phyloP scores from a whole-genome alignment of 805 yeast species.

The Yarrowia sp. region DNA sequence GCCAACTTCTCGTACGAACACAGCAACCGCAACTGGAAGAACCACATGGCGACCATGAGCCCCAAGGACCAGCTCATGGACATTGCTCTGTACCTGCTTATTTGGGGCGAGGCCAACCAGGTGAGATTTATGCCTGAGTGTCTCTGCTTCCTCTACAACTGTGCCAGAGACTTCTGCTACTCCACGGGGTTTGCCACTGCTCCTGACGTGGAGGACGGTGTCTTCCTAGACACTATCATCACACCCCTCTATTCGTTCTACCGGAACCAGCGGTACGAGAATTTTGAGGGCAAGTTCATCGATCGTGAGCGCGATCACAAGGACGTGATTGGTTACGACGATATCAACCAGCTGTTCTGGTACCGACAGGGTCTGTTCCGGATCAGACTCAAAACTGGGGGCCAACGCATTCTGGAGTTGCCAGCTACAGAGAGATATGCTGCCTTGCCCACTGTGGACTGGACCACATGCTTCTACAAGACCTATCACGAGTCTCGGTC shows the following conservation, averaged over 20 bases:
- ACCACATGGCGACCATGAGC: constrained; percentile 58
- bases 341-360: constrained; percentile 89
- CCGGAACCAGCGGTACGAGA: constrained; percentile 60
- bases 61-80: constrained; percentile 67
- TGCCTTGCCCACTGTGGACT: constrained; percentile 60
- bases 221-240: constrained; percentile 66
- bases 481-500: constrained; percentile 93
- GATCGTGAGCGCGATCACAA: constrained; percentile 69
- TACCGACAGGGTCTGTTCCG: constrained; percentile 70
- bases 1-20: constrained; percentile 59
- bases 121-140: constrained; percentile 90
- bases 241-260: constrained; percentile 76
- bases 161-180: constrained; percentile 72
- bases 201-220: constrained; percentile 46
- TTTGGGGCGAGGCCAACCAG: constrained; percentile 93
- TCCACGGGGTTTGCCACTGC: constrained; percentile 51
- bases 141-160: constrained; percentile 80
- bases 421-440: constrained; percentile 64
- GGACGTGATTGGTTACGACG: constrained; percentile 82
- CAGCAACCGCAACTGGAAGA: constrained; percentile 57
- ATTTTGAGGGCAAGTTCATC: constrained; percentile 55
- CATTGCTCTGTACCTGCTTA: constrained; percentile 68
- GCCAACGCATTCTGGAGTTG: constrained; percentile 59
- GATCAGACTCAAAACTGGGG: constrained; percentile 55
- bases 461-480: constrained; percentile 74